Evolutionary conservation across 2,329 filamentous ascomycete genomes (phyloP).

Genomic region (Coleophoma cylindrospora): DNA sequence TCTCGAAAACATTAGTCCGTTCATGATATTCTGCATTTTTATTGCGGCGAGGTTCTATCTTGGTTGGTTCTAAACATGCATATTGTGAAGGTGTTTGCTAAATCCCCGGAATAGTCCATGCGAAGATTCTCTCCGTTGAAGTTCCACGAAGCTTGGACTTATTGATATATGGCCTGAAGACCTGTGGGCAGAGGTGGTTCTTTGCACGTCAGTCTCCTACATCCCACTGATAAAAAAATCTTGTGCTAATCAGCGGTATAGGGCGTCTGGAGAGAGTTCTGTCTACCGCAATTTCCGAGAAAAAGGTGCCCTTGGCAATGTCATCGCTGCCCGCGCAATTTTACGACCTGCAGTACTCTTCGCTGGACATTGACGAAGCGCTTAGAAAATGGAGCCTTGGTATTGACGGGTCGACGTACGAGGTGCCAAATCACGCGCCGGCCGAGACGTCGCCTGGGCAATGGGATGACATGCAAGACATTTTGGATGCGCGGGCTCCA

Average conservation of each 20-base stretch:
- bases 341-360: constrained; percentile 10
- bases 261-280: constrained; percentile 9
- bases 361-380: constrained; percentile 11
- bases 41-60: constrained; percentile 11
- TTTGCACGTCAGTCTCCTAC: constrained; percentile 6
- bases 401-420: background rate
- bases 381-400: constrained; percentile 1
- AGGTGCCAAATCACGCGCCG: background rate
- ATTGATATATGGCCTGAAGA: constrained; percentile 11
- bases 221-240: too few relatives aligned
- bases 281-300: constrained; percentile 8
- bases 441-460: background rate
- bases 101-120: constrained; percentile 4
- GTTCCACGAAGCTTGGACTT: constrained; percentile 9
- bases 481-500: background rate
- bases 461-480: background rate
- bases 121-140: constrained; percentile 11
- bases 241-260: background rate
- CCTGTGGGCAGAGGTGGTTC: constrained; percentile 13
- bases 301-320: constrained; percentile 3
- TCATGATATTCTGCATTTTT: constrained; percentile 13
- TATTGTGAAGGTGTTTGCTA: background rate
- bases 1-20: constrained; percentile 10
- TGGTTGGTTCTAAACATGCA: background rate
- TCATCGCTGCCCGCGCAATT: constrained; percentile 9